Evolutionary conservation across 202 grass and related monocot species (phyloP), one percentile per base, ranked within the genome.

Genomic region (Hordeum pubiflorum): DNA sequence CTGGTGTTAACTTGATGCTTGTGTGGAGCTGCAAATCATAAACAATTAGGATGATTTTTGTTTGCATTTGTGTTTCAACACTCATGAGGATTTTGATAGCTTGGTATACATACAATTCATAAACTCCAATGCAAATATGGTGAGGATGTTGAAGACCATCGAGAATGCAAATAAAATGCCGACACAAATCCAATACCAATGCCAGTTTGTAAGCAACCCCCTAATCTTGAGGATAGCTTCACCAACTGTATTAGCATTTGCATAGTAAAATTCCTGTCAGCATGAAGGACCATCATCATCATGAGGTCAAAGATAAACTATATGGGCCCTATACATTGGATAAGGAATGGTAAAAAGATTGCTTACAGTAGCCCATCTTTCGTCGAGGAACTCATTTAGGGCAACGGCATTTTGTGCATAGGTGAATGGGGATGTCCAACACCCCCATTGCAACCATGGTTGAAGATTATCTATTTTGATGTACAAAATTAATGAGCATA

Each of bases 181-280:
- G 23, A 93, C 87, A 60, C 84, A 88, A 76, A 90, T 85, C 94
- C 94, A 97, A 41, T 91, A 97, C 91, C 94, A 93, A 18, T 88
- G 86, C 89, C 87, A 88, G 9, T 89, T 77, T 2, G 48, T 89
- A 24, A 88, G 44, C 80, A 85, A 74, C 57, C 91, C 89, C 74
- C 89, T 87, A 17, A 78, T 78, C 82, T 87, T 62, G 23, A 97
- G 79, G 67, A 97, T 87, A 74, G 84, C 87, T 82, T 89, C 85
- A 8, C 94, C 91, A 10, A 97, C 14, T 10, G 94, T 91, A 7
- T 84, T 80, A 6, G 58, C 73, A 84, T 75, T 63, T 80, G 43
- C 58, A 73, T 87, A 83, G 61, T 83, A 29, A 68, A 71, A 77
- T 41, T 73, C 69, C 82, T 89, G 24, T 33, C 4, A 64, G 3